Base-by-base conservation (phyloP, 129 eudicot genomes). In the Centaurea solstitialis region DNA sequence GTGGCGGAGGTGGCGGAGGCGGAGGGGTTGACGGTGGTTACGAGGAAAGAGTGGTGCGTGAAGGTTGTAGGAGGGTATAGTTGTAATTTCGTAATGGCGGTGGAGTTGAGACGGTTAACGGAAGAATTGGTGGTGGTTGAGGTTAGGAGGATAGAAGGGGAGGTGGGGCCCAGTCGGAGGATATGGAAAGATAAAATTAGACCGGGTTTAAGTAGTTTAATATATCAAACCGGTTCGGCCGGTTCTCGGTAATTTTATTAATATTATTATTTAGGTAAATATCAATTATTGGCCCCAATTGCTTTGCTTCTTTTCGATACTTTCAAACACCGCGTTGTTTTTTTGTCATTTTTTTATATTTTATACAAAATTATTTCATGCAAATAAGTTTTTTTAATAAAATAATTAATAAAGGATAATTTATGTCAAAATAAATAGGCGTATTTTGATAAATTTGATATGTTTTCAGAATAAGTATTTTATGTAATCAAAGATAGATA, bases 91-190 rank as follows among this genome's bases (percentile, higher is more conserved):
- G 76, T 9, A 3, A 75, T 83, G 59, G 74, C 24, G 33, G 79
- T 90, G 70, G 88, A 75, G 81, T 66, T 92, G 17, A 75, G 79
- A 82, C 82, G 91, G 73, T 74, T 92, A 76, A 92, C 97, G 77
- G 94, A 90, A 33, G 82, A 85, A n/a, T 62, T 90, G 76, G 88
- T 88, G 33, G 80, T 92, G 76, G 93, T 92, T 64, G 92, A 90
- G 40, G 80, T 87, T 40, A 90, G 78, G 78, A 83, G 80, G 33
- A 76, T 82, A 40, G 86, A 70, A 15, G 79, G 76, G 64, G 87
- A 39, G 22, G 90, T 53, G 75, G 89, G 88, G 17, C 74, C 83
- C 18, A 76, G 85, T 21, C 71, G 26, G 26, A 80, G 81, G 3
- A 76, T 85, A 18, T 92, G 97, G 97, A 88, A 85, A 53, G 84